Evolutionary conservation across 129 eudicot species (phyloP), one percentile per base, ranked within the genome.

Genomic region (Rutidosis leptorrhynchoides): DNA sequence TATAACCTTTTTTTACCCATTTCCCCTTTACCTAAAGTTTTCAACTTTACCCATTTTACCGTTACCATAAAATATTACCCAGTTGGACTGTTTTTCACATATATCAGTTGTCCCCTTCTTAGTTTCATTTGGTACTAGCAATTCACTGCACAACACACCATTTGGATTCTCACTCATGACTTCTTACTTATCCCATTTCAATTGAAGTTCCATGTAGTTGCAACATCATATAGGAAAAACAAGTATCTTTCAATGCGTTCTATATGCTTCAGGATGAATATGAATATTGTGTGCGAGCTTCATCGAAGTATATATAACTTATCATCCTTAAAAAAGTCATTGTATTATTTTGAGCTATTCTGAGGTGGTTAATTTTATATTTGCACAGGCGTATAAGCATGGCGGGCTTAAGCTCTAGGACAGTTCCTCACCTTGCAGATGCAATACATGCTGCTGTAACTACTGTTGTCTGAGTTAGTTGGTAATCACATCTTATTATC

Each of bases 361-460:
- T 37, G 14, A 67, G 19, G 42, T 53, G 62, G n/a, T 57, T 26
- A 5, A 3, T 52, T 64, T 25, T 17, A 33, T 49, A 58, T 21
- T 23, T 29, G 0, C 61, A 69, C 90, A 94, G 99, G 72, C 80
- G 99, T 65, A 94, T 94, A 7, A 94, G 99, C 88, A 94, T 94
- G 99, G 99, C 99, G 4, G 99, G 99, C 14, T 78, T 94, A 70
- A 94, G 96, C 79, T 80, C 99, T 11, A 76, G 81, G 72, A 94
- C 90, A 5, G 94, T 94, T 32, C 89, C 99, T 60, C 97, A 86
- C 73, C 97, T 94, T 7, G 86, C 97, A 21, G 97, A 94, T 73
- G 99, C 99, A 2, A 94, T 94, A 20, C 99, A 94, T 66, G 97
- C 97, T 29, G 94, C 90, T 35, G 95, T 94, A 22, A 84, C 97